Evolutionary conservation across 352 stramenopile genomes (phyloP), one percentile per base, ranked within the genome.

Genomic region (Pythium graminicola): DNA sequence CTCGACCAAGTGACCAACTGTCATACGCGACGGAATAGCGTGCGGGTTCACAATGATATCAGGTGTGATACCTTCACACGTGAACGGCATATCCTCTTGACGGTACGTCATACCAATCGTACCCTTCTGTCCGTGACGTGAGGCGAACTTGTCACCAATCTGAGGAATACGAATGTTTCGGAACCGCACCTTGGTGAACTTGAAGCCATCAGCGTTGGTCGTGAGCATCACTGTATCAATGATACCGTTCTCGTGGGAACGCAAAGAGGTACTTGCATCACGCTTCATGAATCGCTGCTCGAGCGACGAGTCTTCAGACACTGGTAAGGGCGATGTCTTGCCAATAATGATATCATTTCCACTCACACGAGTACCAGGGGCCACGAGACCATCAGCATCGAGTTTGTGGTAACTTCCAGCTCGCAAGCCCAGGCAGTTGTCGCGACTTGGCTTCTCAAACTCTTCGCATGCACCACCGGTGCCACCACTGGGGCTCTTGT

Each of bases 41-140:
- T 99, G 97, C 13, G 97, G 97, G 76, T 99, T 99, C 28, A 99
- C 95, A 67, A 99, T 98, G 57, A 99, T 98, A 73, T 99, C 97
- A 2, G 97, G 97, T 2, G 95, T 96, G 63, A 99, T 98, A 26
- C 97, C 83, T 63, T 99, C 93, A n/a, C 93, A 82, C 17, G 95
- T 99, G 70, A 99, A 99, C 28, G 97, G 97, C 97, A 99, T 99
- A 67, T 99, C 97, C 69, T 99, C 96, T 67, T 99, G 95, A 24
- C 90, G 87, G 67, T 99, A 99, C 22, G 95, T 99, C 95, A 99
- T 99, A 60, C 97, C 97, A 68, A 99, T 98, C 29, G 96, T 99
- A 60, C 83, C 83, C 65, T 94, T 94, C 66, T 94, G 83, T 62
- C 83, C 83, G 70, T 89, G 92, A 64, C 90, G 85, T 13, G 81